phyloP scores from a whole-genome alignment of 2,329 filamentous ascomycete species.

The Fusarium abutilonis region DNA sequence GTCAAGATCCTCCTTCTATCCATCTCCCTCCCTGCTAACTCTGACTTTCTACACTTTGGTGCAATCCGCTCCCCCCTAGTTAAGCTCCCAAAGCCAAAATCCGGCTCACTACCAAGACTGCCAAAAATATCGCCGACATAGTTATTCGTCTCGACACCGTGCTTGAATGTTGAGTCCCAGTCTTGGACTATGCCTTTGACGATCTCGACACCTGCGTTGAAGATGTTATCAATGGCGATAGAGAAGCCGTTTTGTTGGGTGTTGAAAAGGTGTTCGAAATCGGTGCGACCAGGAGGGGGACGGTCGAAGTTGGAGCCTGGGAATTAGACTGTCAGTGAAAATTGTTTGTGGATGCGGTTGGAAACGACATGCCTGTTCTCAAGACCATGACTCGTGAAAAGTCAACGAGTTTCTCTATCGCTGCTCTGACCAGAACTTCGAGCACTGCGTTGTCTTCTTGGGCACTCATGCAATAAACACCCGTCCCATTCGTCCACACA shows the following conservation, averaged over 20 bases:
- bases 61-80: slow-evolving; percentile 51
- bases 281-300: slow-evolving; percentile 65
- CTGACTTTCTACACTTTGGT: slow-evolving; percentile 27
- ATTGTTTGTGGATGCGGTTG: accelerated
- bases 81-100: slow-evolving; percentile 68
- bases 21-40: slow-evolving; percentile 47
- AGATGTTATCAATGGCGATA: slow-evolving; percentile 73
- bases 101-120: slow-evolving; percentile 70
- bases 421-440: slow-evolving; percentile 70
- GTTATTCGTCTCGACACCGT: slow-evolving; percentile 67
- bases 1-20: slow-evolving; percentile 42
- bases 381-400: slow-evolving; percentile 74
- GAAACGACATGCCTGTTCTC: slow-evolving; percentile 59
- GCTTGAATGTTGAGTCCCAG: slow-evolving; percentile 68
- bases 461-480: slow-evolving; percentile 74
- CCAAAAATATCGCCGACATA: slow-evolving; percentile 79
- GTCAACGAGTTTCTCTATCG: slow-evolving; percentile 67
- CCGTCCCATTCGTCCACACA: slow-evolving; percentile 73
- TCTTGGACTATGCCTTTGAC: slow-evolving; percentile 68
- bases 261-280: slow-evolving; percentile 68
- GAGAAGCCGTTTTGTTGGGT: slow-evolving; percentile 70
- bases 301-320: slow-evolving; percentile 75
- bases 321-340: not conserved
- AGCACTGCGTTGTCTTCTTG: slow-evolving; percentile 78
- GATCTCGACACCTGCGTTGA: slow-evolving; percentile 71